These are phyloP conservation scores for Schwanniomyces sp. DNA, from an alignment of 805 yeast species.

Conservation along the genomic window DNA sequence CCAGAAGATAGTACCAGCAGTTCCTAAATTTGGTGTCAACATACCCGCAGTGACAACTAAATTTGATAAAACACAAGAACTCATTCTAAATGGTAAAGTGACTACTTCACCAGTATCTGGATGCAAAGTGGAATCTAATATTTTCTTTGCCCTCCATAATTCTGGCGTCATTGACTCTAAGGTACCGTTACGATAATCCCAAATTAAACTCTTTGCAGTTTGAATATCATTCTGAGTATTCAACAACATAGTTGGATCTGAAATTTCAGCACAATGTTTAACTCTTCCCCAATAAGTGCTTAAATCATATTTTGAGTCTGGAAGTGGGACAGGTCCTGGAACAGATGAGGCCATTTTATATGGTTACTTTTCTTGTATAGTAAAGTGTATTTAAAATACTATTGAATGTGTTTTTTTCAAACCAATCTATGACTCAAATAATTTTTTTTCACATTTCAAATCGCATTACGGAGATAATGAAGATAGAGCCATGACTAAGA, in stretches of 20 bases:
- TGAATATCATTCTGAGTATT: constrained; percentile 65
- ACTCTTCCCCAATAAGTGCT: constrained; percentile 91
- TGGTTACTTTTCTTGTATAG: background rate
- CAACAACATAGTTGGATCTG: constrained; percentile 88
- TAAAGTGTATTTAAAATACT: background rate
- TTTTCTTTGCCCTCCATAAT: constrained; percentile 84
- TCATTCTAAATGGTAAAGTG: constrained; percentile 93
- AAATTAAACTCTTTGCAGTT: constrained; percentile 61
- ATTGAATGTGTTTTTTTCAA: background rate
- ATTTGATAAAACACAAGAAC: constrained; percentile 90
- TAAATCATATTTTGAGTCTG: constrained; percentile 78
- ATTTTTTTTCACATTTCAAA: background rate
- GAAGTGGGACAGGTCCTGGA: constrained; percentile 77
- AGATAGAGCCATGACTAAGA: background rate
- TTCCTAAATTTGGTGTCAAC: constrained; percentile 92
- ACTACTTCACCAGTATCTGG: constrained; percentile 97
- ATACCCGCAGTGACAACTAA: constrained; percentile 95
- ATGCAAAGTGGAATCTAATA: constrained; percentile 89
- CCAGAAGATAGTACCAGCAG: constrained; percentile 93
- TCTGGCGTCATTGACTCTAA: constrained; percentile 67
- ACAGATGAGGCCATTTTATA: constrained; percentile 82
- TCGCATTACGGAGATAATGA: background rate
- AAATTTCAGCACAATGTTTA: constrained; percentile 86
- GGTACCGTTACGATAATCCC: constrained; percentile 73
- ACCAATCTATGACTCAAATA: background rate